Conservation (phyloP, 2,329 filamentous ascomycete genomes). For the Falciphora oryzae region DNA sequence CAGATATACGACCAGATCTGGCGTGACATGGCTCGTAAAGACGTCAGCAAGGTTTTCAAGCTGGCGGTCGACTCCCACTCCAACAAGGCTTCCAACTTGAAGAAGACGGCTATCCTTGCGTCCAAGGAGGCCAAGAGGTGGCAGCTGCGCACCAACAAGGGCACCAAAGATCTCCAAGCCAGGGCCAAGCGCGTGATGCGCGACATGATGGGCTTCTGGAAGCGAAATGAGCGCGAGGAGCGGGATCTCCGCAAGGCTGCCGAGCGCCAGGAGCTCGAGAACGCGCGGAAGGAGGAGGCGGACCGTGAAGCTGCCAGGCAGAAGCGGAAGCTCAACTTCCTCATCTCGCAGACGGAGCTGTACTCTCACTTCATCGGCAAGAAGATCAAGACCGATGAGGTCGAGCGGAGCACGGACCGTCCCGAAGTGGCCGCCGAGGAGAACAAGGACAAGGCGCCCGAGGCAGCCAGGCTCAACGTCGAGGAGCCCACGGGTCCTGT, state of each 20-base stretch:
- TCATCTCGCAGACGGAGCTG: constrained; percentile 96
- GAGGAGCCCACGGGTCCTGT: constrained; percentile 48
- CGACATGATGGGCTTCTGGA: constrained; percentile 99
- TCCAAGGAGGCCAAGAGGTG: constrained; percentile 96
- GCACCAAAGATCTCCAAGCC: constrained; percentile 94
- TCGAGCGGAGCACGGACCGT: constrained; percentile 84
- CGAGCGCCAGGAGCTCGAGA: constrained; percentile 93
- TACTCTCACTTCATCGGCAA: constrained; percentile 99
- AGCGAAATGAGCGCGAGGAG: constrained; percentile 95
- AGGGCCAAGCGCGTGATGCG: constrained; percentile 97
- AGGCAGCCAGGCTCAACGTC: constrained; percentile 40
- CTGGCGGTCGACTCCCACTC: constrained; percentile 80
- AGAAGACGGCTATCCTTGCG: constrained; percentile 93
- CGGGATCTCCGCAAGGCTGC: constrained; percentile 90
- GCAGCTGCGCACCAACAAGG: constrained; percentile 98
- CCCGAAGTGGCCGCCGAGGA: constrained; percentile 59
- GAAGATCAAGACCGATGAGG: constrained; percentile 97
- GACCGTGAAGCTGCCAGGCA: constrained; percentile 96
- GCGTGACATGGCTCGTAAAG: constrained; percentile 89
- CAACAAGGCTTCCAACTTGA: constrained; percentile 89
- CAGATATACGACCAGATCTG: constrained; percentile 97
- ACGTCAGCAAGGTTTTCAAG: constrained; percentile 87
- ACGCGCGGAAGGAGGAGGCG: constrained; percentile 92
- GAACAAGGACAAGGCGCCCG: constrained; percentile 29
- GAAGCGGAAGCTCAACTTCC: constrained; percentile 98